Evolutionary conservation across 208 protist species (phyloP), one percentile per base, ranked within the genome.

Genomic region (Polymyxa betae): DNA sequence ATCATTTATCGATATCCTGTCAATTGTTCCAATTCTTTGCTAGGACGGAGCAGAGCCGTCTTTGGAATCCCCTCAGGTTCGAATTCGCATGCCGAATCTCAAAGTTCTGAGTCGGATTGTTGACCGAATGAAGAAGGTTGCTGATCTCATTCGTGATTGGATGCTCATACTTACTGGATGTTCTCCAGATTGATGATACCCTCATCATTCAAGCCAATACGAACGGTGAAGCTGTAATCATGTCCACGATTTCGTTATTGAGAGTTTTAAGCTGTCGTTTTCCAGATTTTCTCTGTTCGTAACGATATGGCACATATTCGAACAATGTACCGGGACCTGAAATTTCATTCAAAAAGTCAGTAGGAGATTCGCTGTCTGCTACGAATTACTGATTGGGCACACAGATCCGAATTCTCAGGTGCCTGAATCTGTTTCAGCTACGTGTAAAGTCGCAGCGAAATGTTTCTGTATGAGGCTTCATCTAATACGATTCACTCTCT

Each of bases 291-390:
- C n/a, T 82, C 72, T 82, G 72, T 35, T 16, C 72, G n/a, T 20
- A 82, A 82, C n/a, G 72, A 82, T 5, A 82, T 82, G 72, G 72
- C 72, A 5, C 35, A 82, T 45, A 82, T 82, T n/a, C 5, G 72
- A 43, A 82, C 72, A 82, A 82, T 82, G 72, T 82, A 82, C 72
- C 72, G 72, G n/a, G 72, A 82, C n/a, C 35, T 82, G n/a, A 82
- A 35, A n/a, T 82, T 82, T 12, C 5, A 43, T 5, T 45, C n/a
- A 16, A 35, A n/a, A 35, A 20, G 72, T 82, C 5, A 82, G n/a
- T 43, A 45, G 5, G 35, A 40, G 12, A 43, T 43, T 43, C 35
- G 72, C 72, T 43, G 49, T 82, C 72, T 82, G n/a, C 72, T 66
- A 82, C 12, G 35, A 5, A 20, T 5, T 43, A 35, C 72, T 45